phyloP scores from a whole-genome alignment of 306 rosid species.

The Fagus sylvatica region DNA sequence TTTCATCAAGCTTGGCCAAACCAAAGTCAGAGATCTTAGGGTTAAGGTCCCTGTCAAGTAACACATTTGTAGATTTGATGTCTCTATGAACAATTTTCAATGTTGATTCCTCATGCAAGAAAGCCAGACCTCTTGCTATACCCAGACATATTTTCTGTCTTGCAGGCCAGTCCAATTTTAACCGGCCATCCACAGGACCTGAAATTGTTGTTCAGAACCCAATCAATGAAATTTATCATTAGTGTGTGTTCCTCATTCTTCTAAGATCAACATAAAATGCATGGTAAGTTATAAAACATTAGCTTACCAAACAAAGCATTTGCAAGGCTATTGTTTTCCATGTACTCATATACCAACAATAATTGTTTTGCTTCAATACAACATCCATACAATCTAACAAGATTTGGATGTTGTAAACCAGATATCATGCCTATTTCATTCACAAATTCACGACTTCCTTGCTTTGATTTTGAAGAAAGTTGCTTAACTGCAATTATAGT shows the following conservation, averaged over 20 bases:
- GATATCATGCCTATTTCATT: conserved; percentile 32
- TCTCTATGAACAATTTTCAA: conserved; percentile 77
- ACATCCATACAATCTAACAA: conserved; percentile 25
- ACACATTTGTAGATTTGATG: conserved; percentile 76
- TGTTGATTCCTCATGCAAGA: conserved; percentile 76
- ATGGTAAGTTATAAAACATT: not conserved
- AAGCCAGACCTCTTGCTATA: conserved; percentile 75
- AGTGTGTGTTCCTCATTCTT: not conserved
- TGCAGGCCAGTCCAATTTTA: conserved; percentile 56
- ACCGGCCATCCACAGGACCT: conserved; percentile 36
- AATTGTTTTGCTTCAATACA: conserved; percentile 28
- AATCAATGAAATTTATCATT: not conserved
- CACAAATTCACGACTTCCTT: conserved; percentile 30
- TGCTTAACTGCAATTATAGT: conserved; percentile 25
- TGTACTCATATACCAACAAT: conserved; percentile 8
- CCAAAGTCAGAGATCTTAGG: conserved; percentile 87
- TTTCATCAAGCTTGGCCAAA: conserved; percentile 71
- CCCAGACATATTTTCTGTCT: conserved; percentile 68
- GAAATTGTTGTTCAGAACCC: not conserved
- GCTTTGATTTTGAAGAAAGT: conserved; percentile 29
- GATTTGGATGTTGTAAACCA: conserved; percentile 30
- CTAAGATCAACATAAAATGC: not conserved
- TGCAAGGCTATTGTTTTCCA: conserved; percentile 30
- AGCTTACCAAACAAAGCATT: conserved; percentile 27
- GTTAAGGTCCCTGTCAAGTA: conserved; percentile 60